phyloP scores from a whole-genome alignment of 768 basidiomycete species.

The Termitomyces sp. region DNA sequence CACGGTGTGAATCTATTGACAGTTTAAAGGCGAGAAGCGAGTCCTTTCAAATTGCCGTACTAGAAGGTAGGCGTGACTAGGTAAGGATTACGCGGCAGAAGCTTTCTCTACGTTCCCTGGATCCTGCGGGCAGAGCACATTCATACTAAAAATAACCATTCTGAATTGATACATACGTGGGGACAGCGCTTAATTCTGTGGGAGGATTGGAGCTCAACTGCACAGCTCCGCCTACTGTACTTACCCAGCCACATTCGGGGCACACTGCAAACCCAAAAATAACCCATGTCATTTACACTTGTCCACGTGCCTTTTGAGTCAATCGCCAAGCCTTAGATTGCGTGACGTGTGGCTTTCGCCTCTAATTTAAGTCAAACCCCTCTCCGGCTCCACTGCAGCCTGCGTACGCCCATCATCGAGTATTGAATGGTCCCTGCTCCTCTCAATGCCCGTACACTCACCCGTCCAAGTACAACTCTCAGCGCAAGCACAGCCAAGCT shows the following conservation, averaged over 20 bases:
- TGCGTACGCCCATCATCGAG: neutral
- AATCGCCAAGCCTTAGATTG: neutral
- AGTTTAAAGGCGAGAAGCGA: neutral
- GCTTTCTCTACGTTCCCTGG: no score
- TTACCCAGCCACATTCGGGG: no score
- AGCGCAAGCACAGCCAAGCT: slow-evolving; percentile 31
- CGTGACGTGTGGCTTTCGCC: neutral
- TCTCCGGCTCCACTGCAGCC: neutral
- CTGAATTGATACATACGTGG: no score
- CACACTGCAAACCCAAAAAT: neutral
- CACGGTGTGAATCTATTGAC: no score
- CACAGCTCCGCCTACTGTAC: no score
- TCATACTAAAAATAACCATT: no score
- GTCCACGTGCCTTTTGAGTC: neutral
- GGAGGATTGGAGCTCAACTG: no score
- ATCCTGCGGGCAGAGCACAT: no score
- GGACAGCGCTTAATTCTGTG: no score
- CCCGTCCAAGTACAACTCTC: neutral
- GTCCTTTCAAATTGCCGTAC: neutral
- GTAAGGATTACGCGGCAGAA: neutral
- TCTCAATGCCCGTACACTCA: slow-evolving; percentile 23
- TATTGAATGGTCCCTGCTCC: slow-evolving; percentile 42
- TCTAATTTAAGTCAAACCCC: no score
- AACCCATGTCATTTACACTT: neutral
- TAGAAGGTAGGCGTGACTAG: no score